phyloP scores from a whole-genome alignment of 2,329 filamentous ascomycete genomes.

The Drechslerella stenobrocha region DNA sequence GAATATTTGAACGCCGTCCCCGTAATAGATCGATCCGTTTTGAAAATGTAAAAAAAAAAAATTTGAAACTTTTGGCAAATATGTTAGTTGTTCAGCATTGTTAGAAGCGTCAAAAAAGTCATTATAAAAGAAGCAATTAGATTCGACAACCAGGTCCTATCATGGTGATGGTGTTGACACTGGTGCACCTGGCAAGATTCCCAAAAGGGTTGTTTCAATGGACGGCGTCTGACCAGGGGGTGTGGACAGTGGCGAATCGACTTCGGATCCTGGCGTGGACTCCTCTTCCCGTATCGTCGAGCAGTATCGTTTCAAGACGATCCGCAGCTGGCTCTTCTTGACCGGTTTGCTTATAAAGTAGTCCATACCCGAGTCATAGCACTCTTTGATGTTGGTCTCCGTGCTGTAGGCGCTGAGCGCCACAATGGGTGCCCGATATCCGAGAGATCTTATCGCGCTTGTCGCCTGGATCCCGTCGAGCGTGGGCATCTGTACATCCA shows the following conservation, averaged over 20 bases:
- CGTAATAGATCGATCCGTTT: background rate
- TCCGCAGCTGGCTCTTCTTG: constrained; percentile 50
- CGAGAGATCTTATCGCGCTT: constrained; percentile 78
- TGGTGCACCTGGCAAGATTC: constrained; percentile 1
- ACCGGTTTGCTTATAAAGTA: constrained; percentile 73
- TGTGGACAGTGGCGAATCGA: constrained; percentile 32
- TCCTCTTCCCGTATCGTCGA: constrained; percentile 51
- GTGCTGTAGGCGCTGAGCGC: constrained; percentile 88
- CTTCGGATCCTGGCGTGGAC: constrained; percentile 31
- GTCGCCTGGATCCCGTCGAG: constrained; percentile 87
- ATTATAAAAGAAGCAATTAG: constrained; percentile 10
- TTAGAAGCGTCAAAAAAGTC: background rate
- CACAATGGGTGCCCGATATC: constrained; percentile 84
- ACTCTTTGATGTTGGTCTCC: constrained; percentile 83
- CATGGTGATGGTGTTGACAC: constrained; percentile 12
- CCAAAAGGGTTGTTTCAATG: constrained; percentile 28
- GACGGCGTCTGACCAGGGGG: constrained; percentile 34
- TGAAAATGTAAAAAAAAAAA: background rate
- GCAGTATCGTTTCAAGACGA: constrained; percentile 51
- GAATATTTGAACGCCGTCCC: background rate
- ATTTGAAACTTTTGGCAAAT: background rate
- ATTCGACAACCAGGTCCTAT: background rate
- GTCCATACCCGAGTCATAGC: constrained; percentile 88
- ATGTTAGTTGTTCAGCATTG: background rate
- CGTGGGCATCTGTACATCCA: constrained; percentile 95